phyloP scores from a whole-genome alignment of 1,139 yeast species.

The Meyerozyma elateridarum region DNA sequence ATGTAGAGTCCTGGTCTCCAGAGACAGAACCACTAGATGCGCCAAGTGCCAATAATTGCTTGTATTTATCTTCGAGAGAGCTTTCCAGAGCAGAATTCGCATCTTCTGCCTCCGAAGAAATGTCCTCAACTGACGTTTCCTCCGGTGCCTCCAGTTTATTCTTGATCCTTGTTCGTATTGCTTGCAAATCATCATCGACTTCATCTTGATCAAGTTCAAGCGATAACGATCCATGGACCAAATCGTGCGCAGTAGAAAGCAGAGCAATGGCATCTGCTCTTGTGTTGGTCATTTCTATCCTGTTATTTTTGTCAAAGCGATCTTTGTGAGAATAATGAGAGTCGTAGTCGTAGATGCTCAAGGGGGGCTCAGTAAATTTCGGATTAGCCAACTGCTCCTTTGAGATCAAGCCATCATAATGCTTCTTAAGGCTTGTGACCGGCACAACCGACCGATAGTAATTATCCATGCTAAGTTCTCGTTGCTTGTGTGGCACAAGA shows the following conservation, averaged over 20 bases:
- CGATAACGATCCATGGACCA: no score
- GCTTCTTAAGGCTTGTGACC: conserved; percentile 3
- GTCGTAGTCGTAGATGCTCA: not conserved
- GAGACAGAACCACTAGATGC: not conserved
- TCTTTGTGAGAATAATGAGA: not conserved
- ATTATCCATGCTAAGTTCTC: not conserved
- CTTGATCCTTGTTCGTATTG: not conserved
- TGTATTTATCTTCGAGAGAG: conserved; percentile 1
- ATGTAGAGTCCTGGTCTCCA: conserved; percentile 1
- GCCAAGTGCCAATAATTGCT: conserved; percentile 1
- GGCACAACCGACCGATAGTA: conserved; percentile 4
- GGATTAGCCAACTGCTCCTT: conserved; percentile 2
- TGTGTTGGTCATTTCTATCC: conserved; percentile 2
- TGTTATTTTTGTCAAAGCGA: conserved; percentile 1
- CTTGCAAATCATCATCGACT: conserved; percentile 3
- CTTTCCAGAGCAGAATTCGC: not conserved
- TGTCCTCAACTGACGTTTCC: not conserved
- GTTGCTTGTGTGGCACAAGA: conserved; percentile 7
- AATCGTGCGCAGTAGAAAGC: no score
- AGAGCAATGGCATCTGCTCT: not conserved
- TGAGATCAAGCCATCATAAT: conserved; percentile 3
- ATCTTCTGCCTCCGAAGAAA: not conserved
- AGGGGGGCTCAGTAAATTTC: not conserved
- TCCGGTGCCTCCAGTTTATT: not conserved
- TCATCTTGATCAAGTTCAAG: no score